Conservation (phyloP, 164 flowering plant species). For the Piper longum region DNA sequence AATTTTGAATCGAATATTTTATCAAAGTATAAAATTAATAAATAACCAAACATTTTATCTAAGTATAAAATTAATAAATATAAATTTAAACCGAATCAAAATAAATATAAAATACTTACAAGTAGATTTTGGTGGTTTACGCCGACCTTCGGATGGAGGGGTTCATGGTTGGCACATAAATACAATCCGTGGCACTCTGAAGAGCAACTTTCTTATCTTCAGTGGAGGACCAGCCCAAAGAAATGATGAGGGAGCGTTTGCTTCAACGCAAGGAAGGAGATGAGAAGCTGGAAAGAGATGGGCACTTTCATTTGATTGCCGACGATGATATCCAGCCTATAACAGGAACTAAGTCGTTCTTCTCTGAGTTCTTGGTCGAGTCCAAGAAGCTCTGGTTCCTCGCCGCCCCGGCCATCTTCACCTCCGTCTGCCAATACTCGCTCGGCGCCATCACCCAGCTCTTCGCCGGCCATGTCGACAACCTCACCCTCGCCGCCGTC, state of each 20-base stretch:
- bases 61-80: too few species aligned
- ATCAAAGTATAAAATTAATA: too few species aligned
- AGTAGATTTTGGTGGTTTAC: too few species aligned
- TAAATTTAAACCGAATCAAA: too few species aligned
- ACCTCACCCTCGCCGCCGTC: conserved; percentile 13
- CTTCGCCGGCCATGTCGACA: conserved; percentile 13
- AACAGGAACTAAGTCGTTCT: conserved; percentile 2
- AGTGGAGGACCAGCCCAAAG: neutral
- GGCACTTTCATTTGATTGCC: neutral
- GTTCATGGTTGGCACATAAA: neutral
- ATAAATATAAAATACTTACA: too few species aligned
- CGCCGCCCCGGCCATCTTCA: conserved; percentile 15
- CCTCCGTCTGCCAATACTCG: conserved; percentile 11
- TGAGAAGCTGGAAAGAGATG: neutral
- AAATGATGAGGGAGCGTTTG: neutral
- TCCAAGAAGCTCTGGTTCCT: conserved; percentile 14
- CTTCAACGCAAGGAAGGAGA: neutral
- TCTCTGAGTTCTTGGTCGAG: conserved; percentile 6
- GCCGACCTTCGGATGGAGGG: too few species aligned
- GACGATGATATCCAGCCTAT: conserved; percentile 9
- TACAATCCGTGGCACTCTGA: neutral
- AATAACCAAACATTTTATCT: too few species aligned
- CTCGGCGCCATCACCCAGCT: conserved; percentile 15
- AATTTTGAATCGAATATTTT: too few species aligned
- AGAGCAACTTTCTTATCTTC: neutral